Conservation (phyloP, 2,329 filamentous ascomycete genomes). For the Pseudopyrenochaeta lycopersici region DNA sequence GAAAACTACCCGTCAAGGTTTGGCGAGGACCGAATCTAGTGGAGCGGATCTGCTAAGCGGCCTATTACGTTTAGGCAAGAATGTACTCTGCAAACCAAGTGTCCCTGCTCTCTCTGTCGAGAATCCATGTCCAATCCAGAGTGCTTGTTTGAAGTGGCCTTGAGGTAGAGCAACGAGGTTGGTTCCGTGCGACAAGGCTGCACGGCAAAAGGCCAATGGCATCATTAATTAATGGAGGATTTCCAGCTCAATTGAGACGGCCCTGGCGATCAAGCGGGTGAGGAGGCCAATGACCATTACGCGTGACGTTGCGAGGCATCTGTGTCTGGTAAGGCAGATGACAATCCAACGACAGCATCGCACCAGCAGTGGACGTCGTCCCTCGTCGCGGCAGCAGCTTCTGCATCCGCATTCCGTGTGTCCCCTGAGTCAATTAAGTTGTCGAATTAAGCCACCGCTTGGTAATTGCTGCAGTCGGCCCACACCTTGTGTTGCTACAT, state of each 20-base stretch:
- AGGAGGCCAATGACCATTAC: slow-evolving; percentile 27
- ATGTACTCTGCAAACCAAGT: slow-evolving; percentile 3
- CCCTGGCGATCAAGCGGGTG: slow-evolving; percentile 34
- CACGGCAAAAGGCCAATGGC: slow-evolving; percentile 11
- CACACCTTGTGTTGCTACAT: slow-evolving; percentile 38
- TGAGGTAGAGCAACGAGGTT: not conserved
- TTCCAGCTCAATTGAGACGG: slow-evolving; percentile 19
- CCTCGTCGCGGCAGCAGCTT: slow-evolving; percentile 21
- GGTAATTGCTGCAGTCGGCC: slow-evolving; percentile 36
- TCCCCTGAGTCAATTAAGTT: slow-evolving; percentile 25
- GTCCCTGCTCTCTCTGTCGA: slow-evolving; percentile 11
- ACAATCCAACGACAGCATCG: slow-evolving; percentile 31
- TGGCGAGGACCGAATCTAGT: slow-evolving; percentile 15
- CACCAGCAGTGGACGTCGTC: slow-evolving; percentile 11
- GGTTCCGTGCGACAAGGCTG: slow-evolving; percentile 9
- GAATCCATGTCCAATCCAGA: not conserved
- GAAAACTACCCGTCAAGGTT: slow-evolving; percentile 24
- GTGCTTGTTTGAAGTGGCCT: too few relatives aligned
- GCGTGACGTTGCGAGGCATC: slow-evolving; percentile 42
- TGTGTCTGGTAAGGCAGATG: slow-evolving; percentile 33
- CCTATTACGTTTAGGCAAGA: slow-evolving; percentile 20
- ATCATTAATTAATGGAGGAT: slow-evolving; percentile 8
- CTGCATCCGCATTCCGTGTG: slow-evolving; percentile 19
- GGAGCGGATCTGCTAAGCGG: slow-evolving; percentile 16
- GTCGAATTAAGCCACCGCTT: slow-evolving; percentile 36